Conservation (phyloP, 345 rosid genomes). For the Hevea brasiliensis region DNA sequence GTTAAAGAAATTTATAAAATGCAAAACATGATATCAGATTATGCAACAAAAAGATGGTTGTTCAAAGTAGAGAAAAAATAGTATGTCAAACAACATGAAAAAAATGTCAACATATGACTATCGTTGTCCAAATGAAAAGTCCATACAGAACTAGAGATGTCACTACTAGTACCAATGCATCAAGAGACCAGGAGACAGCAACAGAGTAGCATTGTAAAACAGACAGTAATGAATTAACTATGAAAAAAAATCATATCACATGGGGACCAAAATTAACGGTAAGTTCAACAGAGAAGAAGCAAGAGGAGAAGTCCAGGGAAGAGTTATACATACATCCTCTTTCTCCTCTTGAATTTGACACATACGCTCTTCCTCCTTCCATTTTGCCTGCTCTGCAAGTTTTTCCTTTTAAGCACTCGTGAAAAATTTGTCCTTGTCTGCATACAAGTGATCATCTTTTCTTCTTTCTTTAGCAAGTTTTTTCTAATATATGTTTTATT, state of each 20-base stretch:
- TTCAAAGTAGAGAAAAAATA: neutral
- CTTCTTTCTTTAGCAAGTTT: conserved; percentile 85
- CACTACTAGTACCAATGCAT: neutral
- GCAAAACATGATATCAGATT: neutral
- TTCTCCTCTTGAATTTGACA: conserved; percentile 76
- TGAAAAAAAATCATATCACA: neutral
- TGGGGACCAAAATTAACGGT: neutral
- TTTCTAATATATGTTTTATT: conserved; percentile 69
- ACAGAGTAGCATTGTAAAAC: neutral
- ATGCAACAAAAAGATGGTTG: neutral
- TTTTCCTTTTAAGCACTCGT: conserved; percentile 76
- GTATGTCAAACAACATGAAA: neutral
- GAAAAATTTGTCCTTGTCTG: conserved; percentile 79
- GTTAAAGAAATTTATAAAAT: no score
- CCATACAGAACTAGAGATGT: neutral
- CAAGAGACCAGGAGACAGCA: neutral
- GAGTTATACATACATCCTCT: conserved; percentile 68
- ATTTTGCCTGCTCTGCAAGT: conserved; percentile 84
- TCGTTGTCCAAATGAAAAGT: no score
- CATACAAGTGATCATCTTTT: conserved; percentile 78
- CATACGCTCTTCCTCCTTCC: conserved; percentile 68
- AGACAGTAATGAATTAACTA: neutral
- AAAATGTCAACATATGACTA: neutral
- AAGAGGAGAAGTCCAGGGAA: neutral
- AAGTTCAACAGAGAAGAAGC: neutral